Evolutionary conservation across 1,284 basidiomycete genomes (phyloP), one percentile per base, ranked within the genome.

Genomic region (Boletellus deceptivus): DNA sequence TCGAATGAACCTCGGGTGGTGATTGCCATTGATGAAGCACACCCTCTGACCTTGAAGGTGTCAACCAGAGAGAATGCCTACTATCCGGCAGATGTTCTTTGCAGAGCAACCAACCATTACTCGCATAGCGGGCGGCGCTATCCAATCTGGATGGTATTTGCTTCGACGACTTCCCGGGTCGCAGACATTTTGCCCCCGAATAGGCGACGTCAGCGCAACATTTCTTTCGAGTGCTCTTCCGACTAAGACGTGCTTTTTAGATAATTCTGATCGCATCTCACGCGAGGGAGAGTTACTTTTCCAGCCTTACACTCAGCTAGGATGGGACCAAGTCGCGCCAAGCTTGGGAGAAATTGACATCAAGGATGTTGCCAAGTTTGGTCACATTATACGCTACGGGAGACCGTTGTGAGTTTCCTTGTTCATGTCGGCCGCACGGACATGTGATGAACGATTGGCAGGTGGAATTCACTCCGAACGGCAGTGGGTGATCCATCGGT

Each of bases 101-200:
- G 29, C 16, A 43, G 18, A 22, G 18, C 48, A 16, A 33, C 48
- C n/a, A 48, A 38, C 14, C 8, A 20, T 13, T 48, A 43, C 20
- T 52, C 46, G 2, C 40, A 51, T 6, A 4, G 4, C 2, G 8
- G 10, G 33, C 13, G 2, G 7, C 7, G 38, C 8, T 13, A 39
- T 35, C 20, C 42, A 18, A 14, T 49, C 6, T 52, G 46, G 50
- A 36, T 49, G 2, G 50, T 43, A 7, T 52, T 52, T 22, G 46
- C 41, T 34, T 52, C 41, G 9, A 52, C 46, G 3, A 52, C 50
- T 3, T 44, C 42, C 36, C 33, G 20, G 22, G 36, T 49, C 2
- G 29, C 47, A 3, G 41, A 52, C 17, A 40, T 52, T 29, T 25
- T 35, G 1, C 35, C 33, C 0, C 50, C 35, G 1, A 49, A 48